Percentiles rank a stretch among this genome's conserved stretches.
Evolutionary conservation across 345 rosid genomes (phyloP).

Genomic region (Eucalyptus pauciflora): DNA sequence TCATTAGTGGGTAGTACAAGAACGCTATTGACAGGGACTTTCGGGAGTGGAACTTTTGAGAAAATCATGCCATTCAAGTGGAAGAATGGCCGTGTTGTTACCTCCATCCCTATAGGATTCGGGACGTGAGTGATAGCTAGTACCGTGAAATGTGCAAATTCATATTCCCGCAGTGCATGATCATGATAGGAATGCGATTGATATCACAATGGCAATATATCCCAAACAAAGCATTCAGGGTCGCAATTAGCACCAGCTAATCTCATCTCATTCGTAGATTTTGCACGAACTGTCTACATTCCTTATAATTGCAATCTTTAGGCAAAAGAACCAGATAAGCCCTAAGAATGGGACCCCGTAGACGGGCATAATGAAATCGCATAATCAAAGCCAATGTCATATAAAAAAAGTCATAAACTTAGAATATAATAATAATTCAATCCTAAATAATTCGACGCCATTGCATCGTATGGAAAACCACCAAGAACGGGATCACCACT

Average conservation of each 20-base stretch:
- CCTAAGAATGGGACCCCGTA: background rate
- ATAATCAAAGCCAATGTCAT: background rate
- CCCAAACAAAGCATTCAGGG: background rate
- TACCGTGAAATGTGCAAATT: background rate
- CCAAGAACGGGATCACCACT: no score
- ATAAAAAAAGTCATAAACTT: background rate
- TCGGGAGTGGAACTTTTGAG: no score
- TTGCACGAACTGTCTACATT: background rate
- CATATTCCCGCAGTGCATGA: background rate
- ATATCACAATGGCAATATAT: background rate
- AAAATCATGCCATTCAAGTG: no score
- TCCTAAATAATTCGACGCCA: rapidly evolving
- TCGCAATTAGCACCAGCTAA: background rate
- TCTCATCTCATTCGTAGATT: background rate
- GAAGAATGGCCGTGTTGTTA: no score
- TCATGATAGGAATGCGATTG: background rate
- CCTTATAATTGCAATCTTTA: background rate
- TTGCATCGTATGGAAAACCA: no score
- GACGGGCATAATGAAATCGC: rapidly evolving
- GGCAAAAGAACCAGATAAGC: background rate
- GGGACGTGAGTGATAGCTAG: background rate
- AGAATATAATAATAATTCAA: background rate
- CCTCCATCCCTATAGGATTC: no score
- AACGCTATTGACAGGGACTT: no score
- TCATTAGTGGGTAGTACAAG: background rate